A percentile compares a stretch with the other conserved stretches of the same genome.
Conservation (phyloP, 805 yeast species). For the Maudiozyma bulderi region DNA sequence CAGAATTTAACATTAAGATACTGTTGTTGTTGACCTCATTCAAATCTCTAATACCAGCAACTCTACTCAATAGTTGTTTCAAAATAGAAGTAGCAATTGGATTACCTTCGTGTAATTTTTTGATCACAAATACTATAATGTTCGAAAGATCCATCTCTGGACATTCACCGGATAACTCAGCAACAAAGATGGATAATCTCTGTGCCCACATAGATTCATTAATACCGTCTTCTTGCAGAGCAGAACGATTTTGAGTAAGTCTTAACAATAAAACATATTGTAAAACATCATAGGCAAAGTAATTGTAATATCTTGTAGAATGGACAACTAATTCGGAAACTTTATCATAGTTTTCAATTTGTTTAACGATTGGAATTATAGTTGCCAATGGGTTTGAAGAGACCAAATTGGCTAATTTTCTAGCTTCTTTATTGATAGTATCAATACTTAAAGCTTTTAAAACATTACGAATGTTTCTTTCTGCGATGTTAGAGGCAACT, state of each 20-base stretch:
- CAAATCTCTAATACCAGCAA: constrained; percentile 72
- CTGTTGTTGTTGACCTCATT: constrained; percentile 60
- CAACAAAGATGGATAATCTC: constrained; percentile 69
- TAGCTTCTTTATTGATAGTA: constrained; percentile 62
- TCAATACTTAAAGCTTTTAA: constrained; percentile 76
- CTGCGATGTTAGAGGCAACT: constrained; percentile 54
- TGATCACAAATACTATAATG: constrained; percentile 48
- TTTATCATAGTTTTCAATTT: constrained; percentile 87
- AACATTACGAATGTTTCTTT: constrained; percentile 66
- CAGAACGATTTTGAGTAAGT: constrained; percentile 56
- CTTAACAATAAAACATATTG: constrained; percentile 65
- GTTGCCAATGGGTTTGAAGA: constrained; percentile 74
- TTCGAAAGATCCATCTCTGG: constrained; percentile 52
- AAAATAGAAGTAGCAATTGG: constrained; percentile 53
- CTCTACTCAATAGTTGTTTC: constrained; percentile 53
- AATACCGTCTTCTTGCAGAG: constrained; percentile 69
- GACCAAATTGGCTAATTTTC: constrained; percentile 61
- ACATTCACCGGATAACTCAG: constrained; percentile 51
- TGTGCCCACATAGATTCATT: constrained; percentile 79
- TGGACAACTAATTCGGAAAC: constrained; percentile 69
- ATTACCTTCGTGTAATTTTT: constrained; percentile 52
- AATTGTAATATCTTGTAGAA: constrained; percentile 65
- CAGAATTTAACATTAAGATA: constrained; percentile 56
- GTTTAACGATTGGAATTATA: constrained; percentile 59
- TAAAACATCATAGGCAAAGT: constrained; percentile 77